Base-by-base conservation (phyloP, 225 moss, liverwort and hornwort genomes). In the Rhytidiadelphus loreus region DNA sequence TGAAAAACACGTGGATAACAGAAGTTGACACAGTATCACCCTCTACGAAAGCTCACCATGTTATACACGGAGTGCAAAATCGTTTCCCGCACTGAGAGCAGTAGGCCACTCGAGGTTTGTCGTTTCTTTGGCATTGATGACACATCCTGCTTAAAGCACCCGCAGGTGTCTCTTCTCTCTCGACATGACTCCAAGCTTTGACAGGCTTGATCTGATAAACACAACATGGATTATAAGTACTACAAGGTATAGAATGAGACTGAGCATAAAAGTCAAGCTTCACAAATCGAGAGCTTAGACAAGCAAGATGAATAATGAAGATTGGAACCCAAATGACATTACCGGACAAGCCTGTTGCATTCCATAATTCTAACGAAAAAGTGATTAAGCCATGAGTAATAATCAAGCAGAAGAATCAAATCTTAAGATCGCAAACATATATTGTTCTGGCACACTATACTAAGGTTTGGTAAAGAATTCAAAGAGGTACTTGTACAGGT, bases 91-190 rank as follows among this genome's bases (percentile, higher is more conserved):
- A 98, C 80, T 91, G 93, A 71, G 82, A 82, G 89, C 98, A 98
- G 90, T 90, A 94, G 77, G 96, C 88, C 84, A 98, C 93, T 79
- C 91, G 89, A 39, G 92, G 92, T 89, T 98, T 98, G 55, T 98
- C 98, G 79, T 95, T 98, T 77, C 98, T 89, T 88, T 98, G 96
- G 82, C 98, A 98, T 85, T 98, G 98, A 86, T 98, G 98, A 84
- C 98, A 98, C 96, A 96, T 98, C 90, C 97, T 95, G 86, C 95
- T 96, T 79, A 91, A 71, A 35, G 92, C 92, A 71, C 92, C 92
- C 52, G 89, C 89, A 70, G 91, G 91, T 73, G 91, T 93, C 81
- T 88, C 93, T 88, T 91, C 91, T 83, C 88, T 76, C 84, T 93
- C 86, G 70, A 91, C 80, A 90, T 91, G 93, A 86, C 88, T 93